phyloP scores from a whole-genome alignment of 495 filamentous ascomycete genomes.

The Niebla homalea region DNA sequence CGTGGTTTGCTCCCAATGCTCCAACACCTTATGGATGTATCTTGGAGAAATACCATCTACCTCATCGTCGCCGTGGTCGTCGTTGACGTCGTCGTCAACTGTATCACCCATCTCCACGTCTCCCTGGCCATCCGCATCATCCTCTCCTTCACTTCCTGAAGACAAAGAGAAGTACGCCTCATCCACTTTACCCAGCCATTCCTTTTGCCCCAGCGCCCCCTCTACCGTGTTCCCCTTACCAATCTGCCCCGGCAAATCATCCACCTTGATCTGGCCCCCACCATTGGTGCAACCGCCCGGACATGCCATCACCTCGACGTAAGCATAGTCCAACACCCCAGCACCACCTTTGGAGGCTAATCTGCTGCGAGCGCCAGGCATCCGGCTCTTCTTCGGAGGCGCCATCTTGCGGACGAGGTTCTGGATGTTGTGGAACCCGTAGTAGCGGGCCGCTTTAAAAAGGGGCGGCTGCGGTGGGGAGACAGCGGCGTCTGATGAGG shows the following conservation, averaged over 20 bases:
- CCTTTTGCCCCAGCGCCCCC: slow-evolving; percentile 21
- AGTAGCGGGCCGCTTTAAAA: slow-evolving; percentile 78
- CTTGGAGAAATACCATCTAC: slow-evolving; percentile 45
- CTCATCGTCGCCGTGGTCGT: slow-evolving; percentile 21
- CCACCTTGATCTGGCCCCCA: slow-evolving; percentile 83
- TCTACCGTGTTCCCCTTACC: background rate
- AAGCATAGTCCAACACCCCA: slow-evolving; percentile 50
- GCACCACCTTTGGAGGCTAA: slow-evolving; percentile 24
- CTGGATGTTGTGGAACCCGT: slow-evolving; percentile 95
- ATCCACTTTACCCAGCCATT: slow-evolving; percentile 77
- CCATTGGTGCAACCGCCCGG: slow-evolving; percentile 96
- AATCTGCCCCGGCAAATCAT: slow-evolving; percentile 44
- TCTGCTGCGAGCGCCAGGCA: slow-evolving; percentile 51
- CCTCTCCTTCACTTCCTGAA: slow-evolving; percentile 21
- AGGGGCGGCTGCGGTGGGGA: slow-evolving; percentile 39
- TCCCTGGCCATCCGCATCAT: slow-evolving; percentile 14
- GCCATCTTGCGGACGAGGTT: slow-evolving; percentile 86
- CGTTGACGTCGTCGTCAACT: slow-evolving; percentile 5
- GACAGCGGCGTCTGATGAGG: slow-evolving; percentile 31
- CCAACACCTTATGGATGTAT: slow-evolving; percentile 34
- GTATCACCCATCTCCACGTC: slow-evolving; percentile 8
- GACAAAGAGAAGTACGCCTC: slow-evolving; percentile 84
- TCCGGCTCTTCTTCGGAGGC: slow-evolving; percentile 56
- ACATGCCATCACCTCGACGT: slow-evolving; percentile 98
- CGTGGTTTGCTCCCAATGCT: slow-evolving; percentile 60